A percentile compares a stretch with the other conserved stretches of the same genome.
Conservation (phyloP, 805 yeast genomes). For the Candida ficus region DNA sequence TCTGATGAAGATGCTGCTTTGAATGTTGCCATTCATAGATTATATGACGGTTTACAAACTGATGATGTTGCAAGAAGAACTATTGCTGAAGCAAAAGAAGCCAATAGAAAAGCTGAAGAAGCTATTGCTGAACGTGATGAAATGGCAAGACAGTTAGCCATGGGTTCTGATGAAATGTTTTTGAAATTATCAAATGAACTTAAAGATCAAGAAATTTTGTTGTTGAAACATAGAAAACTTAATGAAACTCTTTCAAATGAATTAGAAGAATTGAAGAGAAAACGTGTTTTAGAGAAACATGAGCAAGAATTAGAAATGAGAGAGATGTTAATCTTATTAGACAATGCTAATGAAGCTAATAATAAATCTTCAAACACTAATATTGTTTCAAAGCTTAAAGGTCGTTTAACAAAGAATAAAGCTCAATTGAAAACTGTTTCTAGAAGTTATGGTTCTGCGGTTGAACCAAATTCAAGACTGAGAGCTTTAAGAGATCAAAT, state of each 20-base stretch:
- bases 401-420: constrained; percentile 35
- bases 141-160: constrained; percentile 56
- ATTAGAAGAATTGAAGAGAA: constrained; percentile 57
- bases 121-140: constrained; percentile 57
- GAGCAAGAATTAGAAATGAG: constrained; percentile 74
- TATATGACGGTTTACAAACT: constrained; percentile 68
- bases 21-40: constrained; percentile 69
- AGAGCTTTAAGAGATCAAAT: constrained; percentile 73
- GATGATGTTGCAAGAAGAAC: constrained; percentile 85
- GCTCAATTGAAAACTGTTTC: constrained; percentile 38
- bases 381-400: constrained; percentile 34
- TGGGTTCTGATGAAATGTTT: constrained; percentile 76
- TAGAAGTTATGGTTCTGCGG: constrained; percentile 42
- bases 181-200: constrained; percentile 55
- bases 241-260: constrained; percentile 57
- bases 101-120: constrained; percentile 47
- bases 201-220: constrained; percentile 54
- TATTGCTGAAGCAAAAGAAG: constrained; percentile 46
- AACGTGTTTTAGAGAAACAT: constrained; percentile 56
- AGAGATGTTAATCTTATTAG: constrained; percentile 60
- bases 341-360: constrained; percentile 35
- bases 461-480: constrained; percentile 74
- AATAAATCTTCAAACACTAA: constrained; percentile 28
- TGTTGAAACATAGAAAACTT: constrained; percentile 54
- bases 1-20: constrained; percentile 55